These are phyloP conservation scores for Plasmodium vivax DNA, from an alignment of 169 alveolate species.

Conservation along the genomic window DNA sequence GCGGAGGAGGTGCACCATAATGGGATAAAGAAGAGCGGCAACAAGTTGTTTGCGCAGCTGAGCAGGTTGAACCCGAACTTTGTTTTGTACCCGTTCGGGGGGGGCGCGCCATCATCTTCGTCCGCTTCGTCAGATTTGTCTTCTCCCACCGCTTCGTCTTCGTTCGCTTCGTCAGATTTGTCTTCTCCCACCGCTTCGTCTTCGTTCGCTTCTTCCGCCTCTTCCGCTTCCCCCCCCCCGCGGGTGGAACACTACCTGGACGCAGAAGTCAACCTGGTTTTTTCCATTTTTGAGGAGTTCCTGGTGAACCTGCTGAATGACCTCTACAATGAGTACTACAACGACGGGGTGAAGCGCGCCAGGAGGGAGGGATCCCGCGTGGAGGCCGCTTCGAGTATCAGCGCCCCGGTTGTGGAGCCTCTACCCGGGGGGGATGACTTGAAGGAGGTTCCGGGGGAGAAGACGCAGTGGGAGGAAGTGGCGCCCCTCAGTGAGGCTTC, in stretches of 20 bases:
- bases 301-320: constrained; percentile 15
- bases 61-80: constrained; percentile 19
- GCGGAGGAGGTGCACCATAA: constrained; percentile 15
- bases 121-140: no score
- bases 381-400: not conserved
- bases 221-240: not conserved
- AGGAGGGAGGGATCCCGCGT: not conserved
- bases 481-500: not conserved
- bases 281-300: constrained; percentile 17
- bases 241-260: not conserved
- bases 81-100: constrained; percentile 16
- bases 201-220: not conserved
- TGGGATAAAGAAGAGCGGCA: not conserved
- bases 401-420: not conserved
- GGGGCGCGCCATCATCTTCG: no score
- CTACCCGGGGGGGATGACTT: not conserved
- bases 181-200: no score
- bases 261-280: constrained; percentile 10
- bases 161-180: no score
- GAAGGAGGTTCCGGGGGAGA: not conserved
- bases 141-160: no score
- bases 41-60: constrained; percentile 15
- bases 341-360: not conserved
- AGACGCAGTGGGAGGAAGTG: not conserved
- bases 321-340: constrained; percentile 12